Evolutionary conservation across 192 early-diverging fungal species (phyloP), one percentile per base, ranked within the genome.

Genomic region (Chytriomyces sp.): DNA sequence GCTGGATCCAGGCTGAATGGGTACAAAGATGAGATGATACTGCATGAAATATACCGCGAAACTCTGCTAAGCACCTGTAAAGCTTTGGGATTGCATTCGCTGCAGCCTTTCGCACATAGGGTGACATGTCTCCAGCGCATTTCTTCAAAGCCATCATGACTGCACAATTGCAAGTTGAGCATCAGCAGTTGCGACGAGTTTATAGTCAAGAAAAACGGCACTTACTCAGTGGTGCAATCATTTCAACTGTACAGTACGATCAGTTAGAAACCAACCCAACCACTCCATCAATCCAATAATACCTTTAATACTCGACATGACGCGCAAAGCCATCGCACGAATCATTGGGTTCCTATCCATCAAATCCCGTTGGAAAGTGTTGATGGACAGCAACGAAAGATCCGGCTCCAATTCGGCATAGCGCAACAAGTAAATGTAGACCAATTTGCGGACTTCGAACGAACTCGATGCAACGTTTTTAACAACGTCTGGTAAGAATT

Each of bases 361-460:
- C 28, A 98, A 82, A 79, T 99, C 98, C 83, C 94, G 94, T 85
- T 99, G 98, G 77, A 99, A 98, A 0, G 97, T 98, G 78, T 99
- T 99, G 80, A 99, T 92, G 7, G 96, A 95, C 9, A 99, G 80
- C 18, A 99, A 82, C 45, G 96, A 94, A 64, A 99, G 85, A 82
- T 99, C 98, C 53, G 93, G 98, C 77, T 99, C 96, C 82, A 95
- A 90, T 78, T 98, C 96, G 7, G 96, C 96, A 79, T 98, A 99
- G 60, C 94, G 91, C 68, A 96, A 80, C 18, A 99, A 83, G 79
- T 96, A 99, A 72, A 98, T 97, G 85, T 97, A 97, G 26, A 99
- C 98, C 5, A 99, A 88, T 71, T 96, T 95, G 45, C 96, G 91
- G 45, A 98, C 89, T 73, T 96, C 94, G 71, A 97, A 85, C 67